Evolutionary conservation across 2,329 filamentous ascomycete genomes (phyloP).

Genomic region (Helminthosporium solani): DNA sequence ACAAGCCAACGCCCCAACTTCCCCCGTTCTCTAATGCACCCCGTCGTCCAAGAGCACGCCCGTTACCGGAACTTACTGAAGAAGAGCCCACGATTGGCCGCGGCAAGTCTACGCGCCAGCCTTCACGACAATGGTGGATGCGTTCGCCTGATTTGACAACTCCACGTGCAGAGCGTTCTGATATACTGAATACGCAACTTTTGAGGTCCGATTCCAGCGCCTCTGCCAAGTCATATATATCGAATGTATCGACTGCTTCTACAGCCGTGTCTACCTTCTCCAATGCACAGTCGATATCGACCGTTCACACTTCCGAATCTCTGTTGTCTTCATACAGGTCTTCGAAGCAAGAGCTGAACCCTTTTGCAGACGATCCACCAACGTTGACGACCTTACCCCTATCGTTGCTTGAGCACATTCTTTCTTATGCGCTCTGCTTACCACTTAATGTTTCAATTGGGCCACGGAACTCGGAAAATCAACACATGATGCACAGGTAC

Average conservation of each 20-base stretch:
- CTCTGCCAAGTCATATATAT: conserved; percentile 6
- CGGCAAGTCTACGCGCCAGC: conserved; percentile 1
- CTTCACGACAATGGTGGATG: conserved; percentile 11
- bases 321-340: conserved; percentile 5
- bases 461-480: conserved; percentile 9
- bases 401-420: conserved; percentile 20
- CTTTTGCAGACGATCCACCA: not conserved
- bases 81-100: conserved; percentile 7
- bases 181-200: not conserved
- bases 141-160: conserved; percentile 1
- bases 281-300: conserved; percentile 5
- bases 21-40: not conserved
- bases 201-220: conserved; percentile 13
- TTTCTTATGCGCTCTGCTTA: conserved; percentile 20
- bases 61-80: conserved; percentile 10
- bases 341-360: not conserved
- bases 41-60: not conserved
- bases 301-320: conserved; percentile 1
- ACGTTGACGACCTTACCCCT: conserved; percentile 14
- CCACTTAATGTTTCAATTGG: conserved; percentile 18
- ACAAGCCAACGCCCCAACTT: conserved; percentile 8
- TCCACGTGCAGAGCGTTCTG: not conserved
- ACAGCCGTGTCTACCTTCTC: conserved; percentile 14
- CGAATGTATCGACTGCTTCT: conserved; percentile 8
- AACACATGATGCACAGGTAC: conserved; percentile 19